Percentiles rank a stretch among this genome's conserved stretches.
Conservation (phyloP, 306 rosid species). For the Purshia tridentata region DNA sequence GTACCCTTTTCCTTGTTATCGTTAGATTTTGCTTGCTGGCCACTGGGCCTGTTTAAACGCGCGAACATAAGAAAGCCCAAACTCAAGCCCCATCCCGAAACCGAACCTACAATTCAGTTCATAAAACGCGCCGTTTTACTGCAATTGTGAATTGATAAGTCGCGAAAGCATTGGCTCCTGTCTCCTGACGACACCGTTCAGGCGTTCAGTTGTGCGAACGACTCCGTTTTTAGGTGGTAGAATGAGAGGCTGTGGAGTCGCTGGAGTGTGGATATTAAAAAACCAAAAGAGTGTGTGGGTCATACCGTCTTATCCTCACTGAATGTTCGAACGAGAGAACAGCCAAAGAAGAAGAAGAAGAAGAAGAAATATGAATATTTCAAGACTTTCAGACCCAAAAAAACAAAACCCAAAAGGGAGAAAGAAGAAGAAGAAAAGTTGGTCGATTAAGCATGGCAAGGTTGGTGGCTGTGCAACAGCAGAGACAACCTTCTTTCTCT, state of each 20-base stretch:
- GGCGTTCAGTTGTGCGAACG: neutral
- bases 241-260: slow-evolving; percentile 51
- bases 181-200: neutral
- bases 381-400: slow-evolving; percentile 24
- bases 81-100: neutral
- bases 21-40: neutral
- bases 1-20: neutral
- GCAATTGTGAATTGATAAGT: neutral
- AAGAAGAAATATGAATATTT: slow-evolving; percentile 16
- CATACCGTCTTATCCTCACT: slow-evolving; percentile 59
- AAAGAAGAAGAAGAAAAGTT: slow-evolving; percentile 13
- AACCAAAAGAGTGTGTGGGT: slow-evolving; percentile 32
- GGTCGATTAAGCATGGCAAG: slow-evolving; percentile 61
- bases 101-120: neutral
- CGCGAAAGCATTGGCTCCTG: neutral
- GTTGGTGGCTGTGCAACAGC: slow-evolving; percentile 62
- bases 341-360: slow-evolving; percentile 34
- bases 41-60: neutral
- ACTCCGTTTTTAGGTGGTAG: neutral
- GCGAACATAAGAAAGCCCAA: neutral
- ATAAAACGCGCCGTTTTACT: neutral
- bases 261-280: neutral
- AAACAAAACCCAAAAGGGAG: slow-evolving; percentile 10
- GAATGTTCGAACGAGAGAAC: slow-evolving; percentile 30
- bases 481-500: slow-evolving; percentile 61